Base-by-base conservation (phyloP, 2,329 filamentous ascomycete species). In the Dactylellina sp. region DNA sequence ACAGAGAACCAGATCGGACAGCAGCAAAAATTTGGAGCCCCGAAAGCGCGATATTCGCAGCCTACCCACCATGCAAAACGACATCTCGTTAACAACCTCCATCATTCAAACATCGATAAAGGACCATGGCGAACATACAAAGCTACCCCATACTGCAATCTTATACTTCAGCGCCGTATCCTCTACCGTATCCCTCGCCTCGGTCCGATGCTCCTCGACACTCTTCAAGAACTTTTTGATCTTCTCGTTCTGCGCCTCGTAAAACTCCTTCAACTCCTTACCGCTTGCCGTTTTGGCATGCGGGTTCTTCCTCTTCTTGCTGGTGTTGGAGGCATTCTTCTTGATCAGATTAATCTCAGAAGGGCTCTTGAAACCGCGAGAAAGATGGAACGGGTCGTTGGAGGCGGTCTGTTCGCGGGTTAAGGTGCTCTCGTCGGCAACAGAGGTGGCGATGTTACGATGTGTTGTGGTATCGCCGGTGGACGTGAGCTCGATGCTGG, bases 181-280 rank as follows among this genome's bases (percentile, higher is more conserved):
- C 71, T 88, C 88, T 70, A 90, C 89, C 80, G 93, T 88, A 78
- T 96, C 90, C 76, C 88, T 89, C 37, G 93, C 93, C 52, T 92
- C 89, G 37, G 89, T 88, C 16, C 91, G 85, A 82, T 98, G 95
- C 79, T 97, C 92, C 79, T 97, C 92, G 1, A 98, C 94, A 1
- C 91, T 89, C 83, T 97, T 97, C 76, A 98, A 85, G 82, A 97
- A 86, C 9, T 92, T 88, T 83, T 97, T 88, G 77, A 99, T 99
- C 78, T 92, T 93, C 80, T 93, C 91, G 80, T 99, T 99, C 80
- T 99, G 94, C 28, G 86, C 85, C 80, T 92, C 87, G 84, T 98
- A 98, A 83, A 97, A 98, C 56, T 88, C 86, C 79, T 91, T 86
- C 14, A 98, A 81, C 79, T 87, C 89, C 76, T 83, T 85, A 12